A percentile compares a stretch with the other conserved stretches of the same genome.
Conservation (phyloP, 2,329 filamentous ascomycete species). For the Fusarium torulosum region DNA sequence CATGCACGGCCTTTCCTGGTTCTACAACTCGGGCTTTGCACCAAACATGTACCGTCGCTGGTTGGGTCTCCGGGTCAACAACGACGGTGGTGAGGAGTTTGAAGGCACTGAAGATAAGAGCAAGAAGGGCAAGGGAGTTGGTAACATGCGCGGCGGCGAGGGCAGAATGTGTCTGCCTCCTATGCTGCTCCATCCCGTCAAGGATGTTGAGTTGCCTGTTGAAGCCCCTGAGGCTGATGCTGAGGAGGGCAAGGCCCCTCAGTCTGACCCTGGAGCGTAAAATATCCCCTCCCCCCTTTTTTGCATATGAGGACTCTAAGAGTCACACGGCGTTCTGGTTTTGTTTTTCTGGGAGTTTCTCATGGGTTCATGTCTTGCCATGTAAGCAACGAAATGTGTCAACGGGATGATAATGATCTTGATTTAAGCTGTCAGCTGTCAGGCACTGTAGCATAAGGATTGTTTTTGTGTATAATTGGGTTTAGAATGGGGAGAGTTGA, state of each 20-base stretch:
- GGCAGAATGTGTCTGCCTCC: constrained; percentile 92
- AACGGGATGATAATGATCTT: constrained; percentile 43
- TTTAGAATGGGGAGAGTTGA: constrained; percentile 25
- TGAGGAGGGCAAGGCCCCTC: constrained; percentile 49
- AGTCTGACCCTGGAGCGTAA: constrained; percentile 62
- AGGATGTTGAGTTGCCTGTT: constrained; percentile 76
- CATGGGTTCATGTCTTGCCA: constrained; percentile 37
- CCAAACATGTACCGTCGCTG: constrained; percentile 86
- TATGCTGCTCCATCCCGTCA: constrained; percentile 91
- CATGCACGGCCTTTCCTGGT: constrained; percentile 88
- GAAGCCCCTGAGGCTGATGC: constrained; percentile 66
- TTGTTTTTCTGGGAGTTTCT: constrained; percentile 23
- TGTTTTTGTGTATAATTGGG: constrained; percentile 13
- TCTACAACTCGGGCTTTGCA: constrained; percentile 87
- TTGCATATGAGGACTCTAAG: constrained; percentile 20
- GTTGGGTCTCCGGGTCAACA: constrained; percentile 84
- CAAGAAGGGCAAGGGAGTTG: constrained; percentile 63
- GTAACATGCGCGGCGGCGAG: constrained; percentile 74
- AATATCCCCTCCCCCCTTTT: not conserved
- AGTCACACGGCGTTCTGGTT: constrained; percentile 34
- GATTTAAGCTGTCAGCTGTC: constrained; percentile 20
- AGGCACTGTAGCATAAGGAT: constrained; percentile 29
- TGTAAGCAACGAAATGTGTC: constrained; percentile 37
- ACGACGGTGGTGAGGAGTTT: constrained; percentile 81
- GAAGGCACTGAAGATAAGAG: constrained; percentile 70